Conservation (phyloP, 75 land plant species). For the Pinus taeda region DNA sequence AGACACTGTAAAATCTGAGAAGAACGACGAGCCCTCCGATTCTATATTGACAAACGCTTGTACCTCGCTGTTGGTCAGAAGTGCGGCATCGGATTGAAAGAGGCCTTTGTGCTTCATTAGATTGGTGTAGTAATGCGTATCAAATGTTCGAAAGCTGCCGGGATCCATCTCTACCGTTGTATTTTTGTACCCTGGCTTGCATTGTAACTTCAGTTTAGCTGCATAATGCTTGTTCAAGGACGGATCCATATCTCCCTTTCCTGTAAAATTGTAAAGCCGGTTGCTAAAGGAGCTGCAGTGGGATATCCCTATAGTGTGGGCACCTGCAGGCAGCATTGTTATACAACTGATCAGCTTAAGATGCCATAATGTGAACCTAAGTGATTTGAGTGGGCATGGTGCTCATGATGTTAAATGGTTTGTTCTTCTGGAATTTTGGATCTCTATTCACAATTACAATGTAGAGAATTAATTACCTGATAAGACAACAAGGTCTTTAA, state of each 20-base stretch:
- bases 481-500: constrained; percentile 44
- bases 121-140: constrained; percentile 4
- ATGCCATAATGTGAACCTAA: no score
- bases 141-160: constrained; percentile 7
- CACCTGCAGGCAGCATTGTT: constrained; percentile 14
- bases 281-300: constrained; percentile 15
- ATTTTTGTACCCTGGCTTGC: constrained; percentile 5
- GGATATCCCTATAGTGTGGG: constrained; percentile 19
- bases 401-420: no score
- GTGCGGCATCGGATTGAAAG: constrained; percentile 18
- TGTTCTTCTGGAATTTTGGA: no score
- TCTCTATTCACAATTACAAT: no score
- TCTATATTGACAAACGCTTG: not conserved
- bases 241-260: constrained; percentile 26
- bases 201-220: constrained; percentile 10
- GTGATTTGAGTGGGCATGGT: no score
- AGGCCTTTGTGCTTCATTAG: constrained; percentile 11
- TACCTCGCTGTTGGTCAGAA: not conserved
- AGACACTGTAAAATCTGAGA: constrained; percentile 16
- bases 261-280: constrained; percentile 31
- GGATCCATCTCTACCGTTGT: constrained; percentile 12
- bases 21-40: constrained; percentile 11
- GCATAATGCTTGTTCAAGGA: constrained; percentile 13
- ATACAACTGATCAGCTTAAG: no score
- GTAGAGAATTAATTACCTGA: constrained; percentile 23